Conservation (phyloP, 2,329 filamentous ascomycete species). For the Paraphoma sp. region DNA sequence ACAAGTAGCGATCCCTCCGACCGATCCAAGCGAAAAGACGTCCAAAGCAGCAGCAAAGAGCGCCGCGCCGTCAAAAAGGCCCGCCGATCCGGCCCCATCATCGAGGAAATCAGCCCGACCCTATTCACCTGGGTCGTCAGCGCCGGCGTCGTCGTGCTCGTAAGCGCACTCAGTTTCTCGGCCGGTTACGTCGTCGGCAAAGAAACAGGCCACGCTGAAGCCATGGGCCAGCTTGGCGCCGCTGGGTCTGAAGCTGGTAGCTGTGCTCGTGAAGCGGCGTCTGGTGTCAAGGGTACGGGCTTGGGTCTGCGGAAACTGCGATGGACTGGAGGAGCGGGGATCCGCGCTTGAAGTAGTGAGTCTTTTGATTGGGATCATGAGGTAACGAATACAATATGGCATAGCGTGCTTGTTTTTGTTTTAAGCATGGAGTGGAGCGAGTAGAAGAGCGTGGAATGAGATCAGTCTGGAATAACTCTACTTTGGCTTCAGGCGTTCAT, state of each 20-base stretch:
- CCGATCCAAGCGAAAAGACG: constrained; percentile 55
- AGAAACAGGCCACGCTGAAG: constrained; percentile 64
- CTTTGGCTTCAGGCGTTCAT: not conserved
- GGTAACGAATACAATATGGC: not conserved
- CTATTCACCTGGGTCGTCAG: constrained; percentile 71
- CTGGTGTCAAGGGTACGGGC: constrained; percentile 32
- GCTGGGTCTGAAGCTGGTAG: constrained; percentile 38
- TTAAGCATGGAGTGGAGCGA: not conserved
- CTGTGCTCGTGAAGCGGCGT: constrained; percentile 42
- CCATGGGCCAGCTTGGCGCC: constrained; percentile 38
- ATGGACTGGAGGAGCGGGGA: constrained; percentile 37
- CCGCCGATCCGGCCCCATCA: constrained; percentile 40
- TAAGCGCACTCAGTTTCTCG: constrained; percentile 69
- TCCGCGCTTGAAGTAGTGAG: constrained; percentile 13
- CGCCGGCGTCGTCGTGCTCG: constrained; percentile 68
- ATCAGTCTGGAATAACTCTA: not conserved
- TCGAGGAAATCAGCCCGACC: constrained; percentile 61
- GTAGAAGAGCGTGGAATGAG: not conserved
- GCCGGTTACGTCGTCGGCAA: constrained; percentile 68
- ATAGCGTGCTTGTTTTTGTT: not conserved
- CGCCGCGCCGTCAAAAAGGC: constrained; percentile 54
- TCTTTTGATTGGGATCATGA: not conserved
- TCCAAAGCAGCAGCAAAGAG: constrained; percentile 53
- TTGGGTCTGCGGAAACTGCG: constrained; percentile 40
- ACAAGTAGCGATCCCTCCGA: constrained; percentile 41